Evolutionary conservation across 495 filamentous ascomycete species (phyloP).

Genomic region (Pyrenula aspistea): DNA sequence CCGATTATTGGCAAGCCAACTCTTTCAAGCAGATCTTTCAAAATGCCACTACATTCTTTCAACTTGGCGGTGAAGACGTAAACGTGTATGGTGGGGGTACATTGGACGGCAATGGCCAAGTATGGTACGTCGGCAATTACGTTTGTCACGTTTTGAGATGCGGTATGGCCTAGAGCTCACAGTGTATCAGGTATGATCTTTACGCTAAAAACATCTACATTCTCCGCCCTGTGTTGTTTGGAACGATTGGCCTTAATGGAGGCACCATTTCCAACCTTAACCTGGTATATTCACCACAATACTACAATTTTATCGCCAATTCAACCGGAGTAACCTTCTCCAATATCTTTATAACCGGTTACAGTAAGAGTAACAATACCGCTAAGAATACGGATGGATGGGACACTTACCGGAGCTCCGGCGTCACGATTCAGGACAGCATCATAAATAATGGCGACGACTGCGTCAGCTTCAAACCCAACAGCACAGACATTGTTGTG

Average conservation of each 20-base stretch:
- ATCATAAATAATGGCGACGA: constrained; percentile 59
- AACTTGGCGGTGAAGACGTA: constrained; percentile 55
- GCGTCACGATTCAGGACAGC: constrained; percentile 57
- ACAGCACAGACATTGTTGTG: constrained; percentile 61
- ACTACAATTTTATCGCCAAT: constrained; percentile 58
- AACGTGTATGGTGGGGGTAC: constrained; percentile 55
- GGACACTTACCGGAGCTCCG: constrained; percentile 53
- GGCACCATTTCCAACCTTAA: constrained; percentile 50
- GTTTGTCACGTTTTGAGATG: not conserved
- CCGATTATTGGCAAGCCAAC: constrained; percentile 53
- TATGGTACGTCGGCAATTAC: constrained; percentile 31
- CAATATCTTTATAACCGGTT: constrained; percentile 50
- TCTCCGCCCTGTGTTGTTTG: constrained; percentile 47
- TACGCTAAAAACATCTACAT: constrained; percentile 41
- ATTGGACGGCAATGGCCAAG: constrained; percentile 55
- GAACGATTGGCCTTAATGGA: constrained; percentile 49
- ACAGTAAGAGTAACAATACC: constrained; percentile 33
- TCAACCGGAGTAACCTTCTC: constrained; percentile 53
- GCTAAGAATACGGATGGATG: constrained; percentile 63
- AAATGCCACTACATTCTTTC: constrained; percentile 57
- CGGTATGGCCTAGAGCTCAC: no score
- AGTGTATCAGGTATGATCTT: constrained; percentile 29
- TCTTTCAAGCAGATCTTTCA: constrained; percentile 50
- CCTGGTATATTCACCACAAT: constrained; percentile 52
- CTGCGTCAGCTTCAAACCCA: constrained; percentile 71